Evolutionary conservation across 345 rosid species (phyloP).

Genomic region (Leavenworthia alabamica): DNA sequence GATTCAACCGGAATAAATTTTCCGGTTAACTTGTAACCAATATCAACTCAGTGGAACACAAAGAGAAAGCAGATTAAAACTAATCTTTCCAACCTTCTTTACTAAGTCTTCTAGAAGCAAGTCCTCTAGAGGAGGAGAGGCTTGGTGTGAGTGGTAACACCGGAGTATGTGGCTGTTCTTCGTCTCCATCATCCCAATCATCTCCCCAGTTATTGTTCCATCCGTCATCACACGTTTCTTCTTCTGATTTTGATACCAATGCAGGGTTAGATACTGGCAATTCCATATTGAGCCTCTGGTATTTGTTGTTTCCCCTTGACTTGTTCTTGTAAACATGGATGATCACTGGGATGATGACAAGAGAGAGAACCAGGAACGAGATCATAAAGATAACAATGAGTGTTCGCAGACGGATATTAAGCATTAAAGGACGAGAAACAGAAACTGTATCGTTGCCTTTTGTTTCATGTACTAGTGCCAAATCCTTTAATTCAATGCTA

Average conservation of each 20-base stretch:
- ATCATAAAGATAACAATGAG: too few species aligned
- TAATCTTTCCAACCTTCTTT: conserved; percentile 93
- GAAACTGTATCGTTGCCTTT: too few species aligned
- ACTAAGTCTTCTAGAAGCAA: conserved; percentile 57
- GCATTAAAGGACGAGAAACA: too few species aligned
- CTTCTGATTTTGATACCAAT: conserved; percentile 11
- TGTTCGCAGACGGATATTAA: too few species aligned
- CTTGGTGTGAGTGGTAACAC: conserved; percentile 59
- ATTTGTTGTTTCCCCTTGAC: conserved; percentile 28
- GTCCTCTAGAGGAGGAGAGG: conserved; percentile 61
- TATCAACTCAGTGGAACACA: not conserved
- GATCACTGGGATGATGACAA: conserved; percentile 43
- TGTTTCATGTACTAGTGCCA: too few species aligned
- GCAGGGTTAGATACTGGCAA: conserved; percentile 39
- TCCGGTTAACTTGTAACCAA: not conserved
- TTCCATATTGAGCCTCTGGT: conserved; percentile 60
- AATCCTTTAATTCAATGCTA: too few species aligned
- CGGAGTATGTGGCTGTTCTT: conserved; percentile 63
- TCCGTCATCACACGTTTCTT: conserved; percentile 39
- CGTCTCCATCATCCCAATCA: conserved; percentile 61
- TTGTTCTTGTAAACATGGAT: conserved; percentile 35
- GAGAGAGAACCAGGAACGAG: conserved; percentile 37
- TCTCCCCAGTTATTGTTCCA: conserved; percentile 81
- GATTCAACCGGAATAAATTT: not conserved
- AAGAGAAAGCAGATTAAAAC: not conserved